Percentiles rank a stretch among this genome's conserved stretches.
Conservation (phyloP, 1,284 basidiomycete genomes). For the Ceraceosorus guamensis region DNA sequence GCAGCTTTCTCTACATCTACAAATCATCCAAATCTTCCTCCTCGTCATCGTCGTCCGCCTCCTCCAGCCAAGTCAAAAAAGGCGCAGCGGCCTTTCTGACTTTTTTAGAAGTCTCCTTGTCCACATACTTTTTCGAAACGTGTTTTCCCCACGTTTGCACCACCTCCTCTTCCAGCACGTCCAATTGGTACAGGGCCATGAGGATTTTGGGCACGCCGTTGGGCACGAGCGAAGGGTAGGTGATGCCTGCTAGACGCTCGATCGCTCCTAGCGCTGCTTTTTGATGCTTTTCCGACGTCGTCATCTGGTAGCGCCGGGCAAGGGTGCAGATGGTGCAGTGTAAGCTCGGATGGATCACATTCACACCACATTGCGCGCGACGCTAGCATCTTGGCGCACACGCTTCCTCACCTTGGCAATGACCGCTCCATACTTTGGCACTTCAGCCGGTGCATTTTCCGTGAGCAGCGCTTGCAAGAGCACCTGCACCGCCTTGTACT, state of each 20-base stretch:
- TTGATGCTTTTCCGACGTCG: constrained; percentile 77
- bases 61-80: constrained; percentile 59
- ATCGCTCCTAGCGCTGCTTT: constrained; percentile 69
- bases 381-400: too few relatives aligned
- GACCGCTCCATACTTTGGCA: constrained; percentile 66
- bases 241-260: constrained; percentile 42
- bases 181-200: constrained; percentile 88
- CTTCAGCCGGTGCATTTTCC: constrained; percentile 65
- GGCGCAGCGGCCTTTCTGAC: constrained; percentile 91
- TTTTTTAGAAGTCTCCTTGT: constrained; percentile 89
- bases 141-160: constrained; percentile 91
- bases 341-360: constrained; percentile 54
- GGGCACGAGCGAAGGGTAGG: constrained; percentile 40
- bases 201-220: constrained; percentile 74
- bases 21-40: constrained; percentile 41
- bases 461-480: constrained; percentile 83
- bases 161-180: constrained; percentile 86
- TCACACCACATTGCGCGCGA: too few relatives aligned
- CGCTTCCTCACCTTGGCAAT: constrained; percentile 63
- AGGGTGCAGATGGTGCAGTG: neutral
- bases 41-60: constrained; percentile 42
- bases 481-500: constrained; percentile 83
- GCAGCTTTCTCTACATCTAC: too few relatives aligned
- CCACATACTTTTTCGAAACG: constrained; percentile 90
- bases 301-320: constrained; percentile 49